These are phyloP conservation scores for Fremontodendron californicum DNA, from an alignment of 345 rosid genomes.

Conservation along the genomic window DNA sequence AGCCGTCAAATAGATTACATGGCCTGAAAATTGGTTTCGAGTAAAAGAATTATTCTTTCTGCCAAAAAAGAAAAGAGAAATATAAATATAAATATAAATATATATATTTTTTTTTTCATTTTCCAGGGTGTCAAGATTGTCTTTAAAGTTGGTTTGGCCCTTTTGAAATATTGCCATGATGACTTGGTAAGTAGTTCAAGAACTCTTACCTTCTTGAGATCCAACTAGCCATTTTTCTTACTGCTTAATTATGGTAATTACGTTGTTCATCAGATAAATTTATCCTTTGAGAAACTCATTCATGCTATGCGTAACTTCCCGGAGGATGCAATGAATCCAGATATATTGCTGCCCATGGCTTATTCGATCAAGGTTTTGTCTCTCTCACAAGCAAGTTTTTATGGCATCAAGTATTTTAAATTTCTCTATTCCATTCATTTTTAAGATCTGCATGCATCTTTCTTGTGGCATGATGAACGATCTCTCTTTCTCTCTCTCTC, in stretches of 20 bases:
- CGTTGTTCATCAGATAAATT: conserved; percentile 41
- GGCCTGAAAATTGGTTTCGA: neutral
- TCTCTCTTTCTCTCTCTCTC: neutral
- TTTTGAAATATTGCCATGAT: conserved; percentile 82
- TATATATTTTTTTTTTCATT: neutral
- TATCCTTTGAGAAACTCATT: conserved; percentile 92
- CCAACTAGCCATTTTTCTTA: neutral
- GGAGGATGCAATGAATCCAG: conserved; percentile 91
- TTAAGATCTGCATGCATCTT: neutral
- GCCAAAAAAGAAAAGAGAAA: neutral
- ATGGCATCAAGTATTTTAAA: neutral
- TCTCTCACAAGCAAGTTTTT: neutral
- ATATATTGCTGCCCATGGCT: conserved; percentile 81
- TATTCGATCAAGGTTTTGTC: conserved; percentile 75
- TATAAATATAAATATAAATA: too few species aligned
- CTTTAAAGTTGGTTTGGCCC: conserved; percentile 92
- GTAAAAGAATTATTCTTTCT: neutral
- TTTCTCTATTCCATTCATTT: neutral
- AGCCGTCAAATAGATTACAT: neutral
- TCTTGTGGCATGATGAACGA: neutral
- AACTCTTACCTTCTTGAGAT: conserved; percentile 6
- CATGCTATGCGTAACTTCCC: conserved; percentile 89
- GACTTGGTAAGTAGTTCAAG: conserved; percentile 56
- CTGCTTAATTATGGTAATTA: neutral
- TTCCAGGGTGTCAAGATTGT: conserved; percentile 90